Evolutionary conservation across 1,139 yeast species (phyloP).

Genomic region (Yamadazyma membranifaciens): DNA sequence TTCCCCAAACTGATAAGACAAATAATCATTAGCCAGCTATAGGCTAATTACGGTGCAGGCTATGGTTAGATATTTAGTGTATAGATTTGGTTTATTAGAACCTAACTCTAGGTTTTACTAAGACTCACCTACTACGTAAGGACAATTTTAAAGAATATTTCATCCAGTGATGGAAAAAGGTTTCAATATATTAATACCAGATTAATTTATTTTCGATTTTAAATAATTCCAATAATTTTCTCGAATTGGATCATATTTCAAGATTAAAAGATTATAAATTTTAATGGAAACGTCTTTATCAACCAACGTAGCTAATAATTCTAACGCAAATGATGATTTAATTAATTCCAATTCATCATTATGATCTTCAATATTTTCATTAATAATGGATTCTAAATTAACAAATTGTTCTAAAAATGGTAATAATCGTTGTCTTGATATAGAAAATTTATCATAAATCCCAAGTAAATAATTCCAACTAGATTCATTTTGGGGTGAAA

Average conservation of each 20-base stretch:
- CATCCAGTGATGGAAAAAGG: no score
- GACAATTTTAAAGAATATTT: no score
- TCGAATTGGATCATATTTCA: constrained; percentile 66
- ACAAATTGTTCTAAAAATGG: constrained; percentile 44
- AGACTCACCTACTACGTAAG: background rate
- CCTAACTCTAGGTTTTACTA: no score
- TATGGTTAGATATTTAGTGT: no score
- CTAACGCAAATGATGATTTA: constrained; percentile 65
- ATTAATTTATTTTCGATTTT: constrained; percentile 6
- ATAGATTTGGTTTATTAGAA: no score
- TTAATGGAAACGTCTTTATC: constrained; percentile 32
- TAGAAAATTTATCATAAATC: constrained; percentile 38
- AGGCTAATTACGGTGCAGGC: no score
- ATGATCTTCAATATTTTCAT: constrained; percentile 4
- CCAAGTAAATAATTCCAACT: constrained; percentile 84
- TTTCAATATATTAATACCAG: background rate
- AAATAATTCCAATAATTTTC: constrained; percentile 58
- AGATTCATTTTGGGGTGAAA: constrained; percentile 82
- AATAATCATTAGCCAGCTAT: no score
- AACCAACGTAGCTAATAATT: constrained; percentile 56
- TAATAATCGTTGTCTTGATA: constrained; percentile 35
- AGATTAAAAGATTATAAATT: constrained; percentile 49
- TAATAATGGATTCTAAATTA: constrained; percentile 18
- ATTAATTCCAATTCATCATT: constrained; percentile 22
- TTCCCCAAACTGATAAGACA: no score